phyloP scores from a whole-genome alignment of 2,329 filamentous ascomycete species.

The Leptoxyphium fumago region DNA sequence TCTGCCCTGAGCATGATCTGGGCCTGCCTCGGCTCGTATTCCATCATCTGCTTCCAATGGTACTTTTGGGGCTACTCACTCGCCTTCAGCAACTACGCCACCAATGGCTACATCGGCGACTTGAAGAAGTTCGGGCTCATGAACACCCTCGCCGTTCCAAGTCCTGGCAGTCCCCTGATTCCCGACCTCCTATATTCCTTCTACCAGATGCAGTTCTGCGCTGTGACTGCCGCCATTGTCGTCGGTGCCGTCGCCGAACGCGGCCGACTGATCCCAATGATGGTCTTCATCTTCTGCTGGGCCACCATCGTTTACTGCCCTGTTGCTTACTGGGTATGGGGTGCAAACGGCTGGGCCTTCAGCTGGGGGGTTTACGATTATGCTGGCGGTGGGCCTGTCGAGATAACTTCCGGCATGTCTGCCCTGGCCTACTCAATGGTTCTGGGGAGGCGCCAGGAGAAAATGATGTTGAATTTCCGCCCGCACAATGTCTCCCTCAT shows the following conservation, averaged over 20 bases:
- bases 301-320: slow-evolving; percentile 96
- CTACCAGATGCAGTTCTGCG: slow-evolving; percentile 98
- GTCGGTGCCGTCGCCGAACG: slow-evolving; percentile 88
- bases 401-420: slow-evolving; percentile 86
- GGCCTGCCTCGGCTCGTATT: slow-evolving; percentile 89
- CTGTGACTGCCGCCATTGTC: slow-evolving; percentile 79
- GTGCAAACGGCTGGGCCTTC: slow-evolving; percentile 82
- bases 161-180: slow-evolving; percentile 73
- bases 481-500: slow-evolving; percentile 98
- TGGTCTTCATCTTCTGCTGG: slow-evolving; percentile 96
- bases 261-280: slow-evolving; percentile 77
- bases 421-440: slow-evolving; percentile 93
- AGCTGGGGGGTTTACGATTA: slow-evolving; percentile 90
- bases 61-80: slow-evolving; percentile 99
- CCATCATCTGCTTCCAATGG: slow-evolving; percentile 93
- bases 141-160: slow-evolving; percentile 71
- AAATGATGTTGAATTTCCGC: slow-evolving; percentile 99
- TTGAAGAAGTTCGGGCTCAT: slow-evolving; percentile 77
- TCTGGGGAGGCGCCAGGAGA: slow-evolving; percentile 89
- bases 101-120: slow-evolving; percentile 84
- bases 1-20: slow-evolving; percentile 94
- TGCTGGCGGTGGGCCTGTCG: slow-evolving; percentile 89
- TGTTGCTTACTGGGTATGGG: slow-evolving; percentile 93
- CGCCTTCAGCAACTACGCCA: slow-evolving; percentile 69
- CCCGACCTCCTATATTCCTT: slow-evolving; percentile 86